Base-by-base conservation (phyloP, 345 rosid genomes). In the Salix exigua region DNA sequence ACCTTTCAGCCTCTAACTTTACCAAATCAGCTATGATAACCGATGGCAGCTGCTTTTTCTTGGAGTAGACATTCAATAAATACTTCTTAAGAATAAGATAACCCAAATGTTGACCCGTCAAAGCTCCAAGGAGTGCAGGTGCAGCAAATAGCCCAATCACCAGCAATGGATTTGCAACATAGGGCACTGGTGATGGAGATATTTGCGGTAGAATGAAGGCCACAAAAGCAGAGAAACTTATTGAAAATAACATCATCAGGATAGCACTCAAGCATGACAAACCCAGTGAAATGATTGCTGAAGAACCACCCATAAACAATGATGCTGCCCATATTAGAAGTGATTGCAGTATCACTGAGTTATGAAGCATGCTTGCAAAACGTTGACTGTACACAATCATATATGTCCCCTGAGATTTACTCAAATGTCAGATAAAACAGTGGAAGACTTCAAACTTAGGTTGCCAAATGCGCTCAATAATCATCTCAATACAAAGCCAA, bases 1-100 rank as follows among this genome's bases (percentile, higher is more conserved):
- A 93, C 85, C 98, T 91, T 86, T 96, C 99, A 75, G 99, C 87
- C 81, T 96, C 97, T 53, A 92, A 86, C 87, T 87, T 91, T 79
- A 86, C 80, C 87, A 92, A 70, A 70, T 84, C 78, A 85, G 88
- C 88, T 80, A 76, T 84, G 75, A 82, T 51, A 68, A 31, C 74
- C 40, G 91, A 81, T 37, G 96, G 82, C 40, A 87, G 79, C 72
- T 82, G 86, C 80, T 66, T 87, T 72, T 83, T 86, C 84, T 85
- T 87, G 72, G 91, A 78, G 78, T 84, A 87, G 42, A 61, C 82
- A 74, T 82, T 85, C 18, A 85, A 86, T 64, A 90, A 80, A 79
- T 87, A 87, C 73, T 77, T 83, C 80, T 77, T 76, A 72, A 96
- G 92, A 70, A 85, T 80, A 71, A 83, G 68, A 82, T 84, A 90